A percentile compares a stretch with the other conserved stretches of the same genome.
These are phyloP conservation scores for Blechomonas ayalai DNA, from an alignment of 208 protist species.

Conservation along the genomic window DNA sequence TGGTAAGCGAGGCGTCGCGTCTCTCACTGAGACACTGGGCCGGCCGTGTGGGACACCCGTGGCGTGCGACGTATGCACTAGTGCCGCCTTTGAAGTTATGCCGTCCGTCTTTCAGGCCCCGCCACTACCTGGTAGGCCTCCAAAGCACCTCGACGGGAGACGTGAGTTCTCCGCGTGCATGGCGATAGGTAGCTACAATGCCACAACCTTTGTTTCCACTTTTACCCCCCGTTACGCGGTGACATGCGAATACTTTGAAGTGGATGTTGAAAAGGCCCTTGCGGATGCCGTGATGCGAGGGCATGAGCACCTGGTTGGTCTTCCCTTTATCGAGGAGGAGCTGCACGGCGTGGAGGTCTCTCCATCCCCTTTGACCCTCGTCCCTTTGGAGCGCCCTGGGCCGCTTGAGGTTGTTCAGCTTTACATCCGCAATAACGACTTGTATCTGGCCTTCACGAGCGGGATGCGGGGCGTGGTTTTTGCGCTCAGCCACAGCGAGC, in stretches of 20 bases:
- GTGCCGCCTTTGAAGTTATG: slow-evolving; percentile 38
- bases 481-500: slow-evolving; percentile 12
- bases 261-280: slow-evolving; percentile 33
- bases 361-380: too few relatives aligned
- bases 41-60: too few relatives aligned
- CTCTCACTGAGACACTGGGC: too few relatives aligned
- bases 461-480: slow-evolving; percentile 44
- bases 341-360: not conserved
- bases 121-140: slow-evolving; percentile 11
- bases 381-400: slow-evolving; percentile 36
- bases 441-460: slow-evolving; percentile 42
- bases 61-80: slow-evolving; percentile 14
- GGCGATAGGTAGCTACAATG: slow-evolving; percentile 18
- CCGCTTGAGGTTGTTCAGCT: slow-evolving; percentile 38
- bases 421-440: slow-evolving; percentile 49
- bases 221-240: slow-evolving; percentile 51
- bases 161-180: slow-evolving; percentile 52
- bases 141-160: slow-evolving; percentile 34
- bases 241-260: slow-evolving; percentile 34
- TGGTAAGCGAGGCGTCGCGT: too few relatives aligned
- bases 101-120: slow-evolving; percentile 45
- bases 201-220: slow-evolving; percentile 32
- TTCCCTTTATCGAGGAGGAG: not conserved
- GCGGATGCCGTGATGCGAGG: slow-evolving; percentile 31
- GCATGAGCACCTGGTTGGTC: slow-evolving; percentile 32